Evolutionary conservation across 176 grass and related monocot species (phyloP).

Genomic region (Zea mays): DNA sequence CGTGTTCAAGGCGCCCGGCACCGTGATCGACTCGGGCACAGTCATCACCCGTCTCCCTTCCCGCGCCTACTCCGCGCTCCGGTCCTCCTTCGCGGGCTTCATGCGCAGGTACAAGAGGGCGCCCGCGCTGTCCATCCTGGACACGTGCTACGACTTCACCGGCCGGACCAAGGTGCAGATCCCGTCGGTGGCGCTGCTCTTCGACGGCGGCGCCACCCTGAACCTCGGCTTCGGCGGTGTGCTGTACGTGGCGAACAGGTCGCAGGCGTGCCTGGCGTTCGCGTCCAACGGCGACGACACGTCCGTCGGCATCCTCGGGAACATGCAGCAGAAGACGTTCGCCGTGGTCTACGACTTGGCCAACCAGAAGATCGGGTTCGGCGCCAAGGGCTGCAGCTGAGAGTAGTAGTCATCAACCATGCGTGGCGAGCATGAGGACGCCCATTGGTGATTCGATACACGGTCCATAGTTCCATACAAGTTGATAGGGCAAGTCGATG

Average conservation of each 20-base stretch:
- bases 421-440: not conserved
- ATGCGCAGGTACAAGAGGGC: constrained; percentile 61
- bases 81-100: constrained; percentile 35
- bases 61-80: constrained; percentile 51
- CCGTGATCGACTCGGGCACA: constrained; percentile 81
- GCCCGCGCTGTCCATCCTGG: constrained; percentile 63
- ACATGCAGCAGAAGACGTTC: constrained; percentile 74
- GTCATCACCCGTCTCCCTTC: constrained; percentile 79
- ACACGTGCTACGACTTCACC: constrained; percentile 91
- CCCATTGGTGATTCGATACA: not conserved
- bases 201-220: constrained; percentile 51
- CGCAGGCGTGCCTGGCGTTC: constrained; percentile 81
- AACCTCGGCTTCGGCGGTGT: constrained; percentile 53
- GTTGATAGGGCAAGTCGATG: not conserved
- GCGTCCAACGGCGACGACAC: constrained; percentile 49
- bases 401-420: not conserved
- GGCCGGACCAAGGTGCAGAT: constrained; percentile 39
- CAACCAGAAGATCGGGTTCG: constrained; percentile 66
- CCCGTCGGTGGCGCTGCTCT: constrained; percentile 60
- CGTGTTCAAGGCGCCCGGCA: constrained; percentile 45
- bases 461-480: not conserved
- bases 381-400: constrained; percentile 53
- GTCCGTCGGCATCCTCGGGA: constrained; percentile 60
- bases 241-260: constrained; percentile 53
- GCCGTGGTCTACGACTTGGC: constrained; percentile 71